Evolutionary conservation across 371 early-diverging fungal species (phyloP).

Genomic region (Apophysomyces elegans): DNA sequence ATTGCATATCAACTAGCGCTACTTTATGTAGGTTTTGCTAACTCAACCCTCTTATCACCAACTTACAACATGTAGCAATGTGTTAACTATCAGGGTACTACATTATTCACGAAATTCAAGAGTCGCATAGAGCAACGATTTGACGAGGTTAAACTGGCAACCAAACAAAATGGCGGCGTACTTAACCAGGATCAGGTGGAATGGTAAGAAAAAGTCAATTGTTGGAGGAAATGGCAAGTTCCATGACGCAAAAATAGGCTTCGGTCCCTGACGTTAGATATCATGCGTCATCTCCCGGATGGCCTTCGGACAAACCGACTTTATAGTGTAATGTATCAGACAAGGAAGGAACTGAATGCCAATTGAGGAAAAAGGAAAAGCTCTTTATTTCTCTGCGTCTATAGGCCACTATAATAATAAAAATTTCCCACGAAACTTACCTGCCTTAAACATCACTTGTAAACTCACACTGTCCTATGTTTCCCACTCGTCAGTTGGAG

Average conservation of each 20-base stretch:
- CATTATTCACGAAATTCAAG: slow-evolving; percentile 44
- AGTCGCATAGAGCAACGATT: slow-evolving; percentile 51
- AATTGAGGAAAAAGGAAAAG: background rate
- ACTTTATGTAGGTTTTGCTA: slow-evolving; percentile 45
- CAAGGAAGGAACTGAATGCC: background rate
- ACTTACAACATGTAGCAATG: slow-evolving; percentile 42
- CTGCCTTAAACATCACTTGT: slow-evolving; percentile 4
- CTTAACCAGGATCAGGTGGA: slow-evolving; percentile 1
- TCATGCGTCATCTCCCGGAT: slow-evolving; percentile 6
- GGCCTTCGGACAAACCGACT: slow-evolving; percentile 3
- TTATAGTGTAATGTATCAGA: slow-evolving; percentile 4
- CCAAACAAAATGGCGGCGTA: background rate
- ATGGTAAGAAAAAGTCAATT: background rate
- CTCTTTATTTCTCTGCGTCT: background rate
- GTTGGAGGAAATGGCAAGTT: background rate
- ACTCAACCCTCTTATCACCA: background rate
- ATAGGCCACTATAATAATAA: background rate
- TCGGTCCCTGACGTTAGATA: background rate
- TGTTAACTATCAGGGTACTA: slow-evolving; percentile 45
- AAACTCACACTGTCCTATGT: background rate
- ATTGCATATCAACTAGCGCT: slow-evolving; percentile 63
- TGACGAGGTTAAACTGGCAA: slow-evolving; percentile 41
- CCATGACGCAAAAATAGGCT: background rate
- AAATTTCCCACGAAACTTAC: slow-evolving; percentile 11
- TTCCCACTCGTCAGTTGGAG: background rate